These are phyloP conservation scores for Picea mariana DNA, from an alignment of 83 land plant genomes.

Conservation along the genomic window DNA sequence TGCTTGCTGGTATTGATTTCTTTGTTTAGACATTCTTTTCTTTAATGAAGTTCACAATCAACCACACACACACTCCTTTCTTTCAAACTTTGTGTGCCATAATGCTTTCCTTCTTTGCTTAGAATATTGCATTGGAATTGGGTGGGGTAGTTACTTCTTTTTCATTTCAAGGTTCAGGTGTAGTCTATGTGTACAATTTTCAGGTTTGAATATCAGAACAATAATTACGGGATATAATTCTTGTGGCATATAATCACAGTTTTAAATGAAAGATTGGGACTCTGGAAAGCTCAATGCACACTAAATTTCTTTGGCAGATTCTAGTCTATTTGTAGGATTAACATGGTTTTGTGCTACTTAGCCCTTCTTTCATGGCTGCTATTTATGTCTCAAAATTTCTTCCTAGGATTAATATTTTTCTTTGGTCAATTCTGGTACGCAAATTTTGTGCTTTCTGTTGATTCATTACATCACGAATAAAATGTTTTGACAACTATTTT, in stretches of 20 bases:
- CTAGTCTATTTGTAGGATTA: neutral
- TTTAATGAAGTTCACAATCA: neutral
- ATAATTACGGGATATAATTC: neutral
- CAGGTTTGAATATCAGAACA: neutral
- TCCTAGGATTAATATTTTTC: neutral
- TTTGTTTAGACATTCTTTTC: neutral
- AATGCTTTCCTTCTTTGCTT: neutral
- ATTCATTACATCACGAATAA: no score
- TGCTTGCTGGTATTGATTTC: neutral
- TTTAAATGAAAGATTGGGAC: neutral
- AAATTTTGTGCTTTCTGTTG: neutral
- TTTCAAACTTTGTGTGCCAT: neutral
- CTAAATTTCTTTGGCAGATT: neutral
- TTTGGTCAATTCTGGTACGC: no score
- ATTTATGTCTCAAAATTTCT: neutral
- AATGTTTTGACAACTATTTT: no score
- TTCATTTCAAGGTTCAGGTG: neutral
- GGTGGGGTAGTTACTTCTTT: neutral
- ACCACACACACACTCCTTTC: neutral
- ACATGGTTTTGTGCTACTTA: neutral
- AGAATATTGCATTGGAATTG: neutral
- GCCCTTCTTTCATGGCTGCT: constrained; percentile 3
- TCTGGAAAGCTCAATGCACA: no score
- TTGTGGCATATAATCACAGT: neutral
- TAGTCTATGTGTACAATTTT: neutral